phyloP scores from a whole-genome alignment of 192 early-diverging fungal species.

The Spizellomyces punctatus region DNA sequence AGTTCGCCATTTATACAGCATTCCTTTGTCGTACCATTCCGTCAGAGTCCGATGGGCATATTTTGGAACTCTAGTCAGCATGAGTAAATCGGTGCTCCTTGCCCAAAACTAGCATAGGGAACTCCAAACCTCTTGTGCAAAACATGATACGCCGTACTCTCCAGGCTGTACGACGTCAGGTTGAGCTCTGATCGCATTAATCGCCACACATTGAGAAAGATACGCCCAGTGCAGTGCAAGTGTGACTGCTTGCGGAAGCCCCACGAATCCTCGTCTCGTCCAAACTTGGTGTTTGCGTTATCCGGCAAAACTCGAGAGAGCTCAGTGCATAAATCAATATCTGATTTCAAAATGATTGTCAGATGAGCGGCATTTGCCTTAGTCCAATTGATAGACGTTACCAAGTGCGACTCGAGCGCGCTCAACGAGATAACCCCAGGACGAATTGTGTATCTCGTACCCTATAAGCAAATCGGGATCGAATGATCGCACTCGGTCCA shows the following conservation, averaged over 20 bases:
- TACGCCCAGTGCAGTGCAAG: constrained; percentile 70
- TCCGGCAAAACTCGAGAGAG: constrained; percentile 51
- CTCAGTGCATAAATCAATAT: constrained; percentile 42
- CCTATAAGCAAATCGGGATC: constrained; percentile 91
- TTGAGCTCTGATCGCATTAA: constrained; percentile 77
- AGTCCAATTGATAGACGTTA: neutral
- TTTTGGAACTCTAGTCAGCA: constrained; percentile 60
- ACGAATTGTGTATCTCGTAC: constrained; percentile 81
- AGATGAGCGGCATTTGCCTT: neutral
- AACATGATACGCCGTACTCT: constrained; percentile 72
- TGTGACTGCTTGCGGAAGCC: constrained; percentile 64
- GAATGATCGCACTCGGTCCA: constrained; percentile 53
- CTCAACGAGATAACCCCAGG: constrained; percentile 89
- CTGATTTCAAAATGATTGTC: neutral
- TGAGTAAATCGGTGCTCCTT: neutral
- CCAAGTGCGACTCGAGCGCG: constrained; percentile 37
- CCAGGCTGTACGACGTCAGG: constrained; percentile 77
- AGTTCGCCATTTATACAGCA: constrained; percentile 60
- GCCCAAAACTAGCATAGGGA: neutral
- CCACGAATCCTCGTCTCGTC: constrained; percentile 54
- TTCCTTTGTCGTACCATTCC: constrained; percentile 63
- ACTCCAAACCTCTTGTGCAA: constrained; percentile 65
- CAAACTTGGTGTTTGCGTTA: constrained; percentile 40
- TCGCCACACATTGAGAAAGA: constrained; percentile 89
- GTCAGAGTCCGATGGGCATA: constrained; percentile 61